phyloP scores from a whole-genome alignment of 192 early-diverging fungal species.

The Coemansia sp. region DNA sequence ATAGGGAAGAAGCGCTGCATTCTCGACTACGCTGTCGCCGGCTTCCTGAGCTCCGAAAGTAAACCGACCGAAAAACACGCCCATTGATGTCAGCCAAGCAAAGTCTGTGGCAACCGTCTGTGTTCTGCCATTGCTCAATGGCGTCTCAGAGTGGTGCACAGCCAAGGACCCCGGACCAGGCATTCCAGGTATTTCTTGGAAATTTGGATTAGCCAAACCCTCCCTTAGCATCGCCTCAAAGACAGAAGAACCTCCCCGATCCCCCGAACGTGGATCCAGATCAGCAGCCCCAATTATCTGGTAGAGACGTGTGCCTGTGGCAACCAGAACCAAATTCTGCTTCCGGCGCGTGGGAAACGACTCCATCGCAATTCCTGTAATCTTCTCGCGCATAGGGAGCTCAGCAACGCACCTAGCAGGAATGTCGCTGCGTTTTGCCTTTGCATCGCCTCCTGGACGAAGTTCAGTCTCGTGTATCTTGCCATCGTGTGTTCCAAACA shows the following conservation, averaged over 20 bases:
- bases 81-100: constrained; percentile 89
- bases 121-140: constrained; percentile 1
- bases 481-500: constrained; percentile 86
- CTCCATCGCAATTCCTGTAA: constrained; percentile 82
- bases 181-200: constrained; percentile 66
- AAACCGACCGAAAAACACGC: constrained; percentile 85
- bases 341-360: constrained; percentile 71
- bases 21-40: constrained; percentile 80
- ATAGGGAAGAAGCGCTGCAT: constrained; percentile 83
- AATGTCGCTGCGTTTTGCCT: constrained; percentile 80
- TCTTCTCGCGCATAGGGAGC: constrained; percentile 71
- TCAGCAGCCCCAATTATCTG: constrained; percentile 80
- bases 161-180: constrained; percentile 40
- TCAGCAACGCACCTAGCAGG: constrained; percentile 62
- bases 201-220: constrained; percentile 65
- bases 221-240: constrained; percentile 77
- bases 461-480: constrained; percentile 89
- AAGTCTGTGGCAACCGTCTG: constrained; percentile 60
- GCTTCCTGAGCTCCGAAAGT: constrained; percentile 71
- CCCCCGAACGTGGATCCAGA: constrained; percentile 43
- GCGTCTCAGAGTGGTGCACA: constrained; percentile 34
- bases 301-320: constrained; percentile 88
- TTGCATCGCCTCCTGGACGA: constrained; percentile 82
- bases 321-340: constrained; percentile 77
- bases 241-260: constrained; percentile 55